Base-by-base conservation (phyloP, 495 filamentous ascomycete genomes). In the Astrothelium subdiscretum region DNA sequence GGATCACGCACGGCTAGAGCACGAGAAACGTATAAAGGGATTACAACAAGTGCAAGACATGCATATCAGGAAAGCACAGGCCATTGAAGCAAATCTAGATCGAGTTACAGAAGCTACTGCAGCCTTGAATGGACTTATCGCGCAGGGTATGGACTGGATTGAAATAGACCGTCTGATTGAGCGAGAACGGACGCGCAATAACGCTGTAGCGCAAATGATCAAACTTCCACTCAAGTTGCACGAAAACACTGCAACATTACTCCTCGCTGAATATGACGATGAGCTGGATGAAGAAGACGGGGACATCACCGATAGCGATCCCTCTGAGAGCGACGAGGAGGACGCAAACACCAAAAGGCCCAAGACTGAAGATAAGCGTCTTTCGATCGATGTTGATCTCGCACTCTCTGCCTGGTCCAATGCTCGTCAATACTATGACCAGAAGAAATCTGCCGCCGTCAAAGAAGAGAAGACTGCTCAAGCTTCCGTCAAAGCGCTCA, bases 141-240 rank as follows among this genome's bases (percentile, higher is more conserved):
- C 83, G 8, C 91, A 97, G 69, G 92, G 91, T 6, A 96, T 97
- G 92, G 94, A 97, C 67, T 98, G 94, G 94, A 84, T 87, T 11
- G 88, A 95, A 60, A 89, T 97, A 68, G 90, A 85, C 10, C 85
- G 85, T 31, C 77, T 98, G 65, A 87, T 98, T 52, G 90, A 96
- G 68, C 80, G 87, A 68, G 92, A 97, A 70, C 87, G 95, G 68
- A 80, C 75, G 59, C 78, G 85, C 61, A 78, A 85, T 15, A 98
- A 98, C 66, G 83, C 88, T 0, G 91, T 97, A 22, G 94, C 94
- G 6, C 80, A 87, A 65, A 85, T 89, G 22, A 95, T 98, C 64
- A 89, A 90, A 69, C 73, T 95, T 10, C 94, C 94, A 0, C 76
- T 98, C 60, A 95, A 92, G 71, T 79, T 98, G 1, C 78, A 90